These are phyloP conservation scores for Ploettnerulaceae sp. DNA, from an alignment of 2,329 filamentous ascomycete species.

Conservation along the genomic window DNA sequence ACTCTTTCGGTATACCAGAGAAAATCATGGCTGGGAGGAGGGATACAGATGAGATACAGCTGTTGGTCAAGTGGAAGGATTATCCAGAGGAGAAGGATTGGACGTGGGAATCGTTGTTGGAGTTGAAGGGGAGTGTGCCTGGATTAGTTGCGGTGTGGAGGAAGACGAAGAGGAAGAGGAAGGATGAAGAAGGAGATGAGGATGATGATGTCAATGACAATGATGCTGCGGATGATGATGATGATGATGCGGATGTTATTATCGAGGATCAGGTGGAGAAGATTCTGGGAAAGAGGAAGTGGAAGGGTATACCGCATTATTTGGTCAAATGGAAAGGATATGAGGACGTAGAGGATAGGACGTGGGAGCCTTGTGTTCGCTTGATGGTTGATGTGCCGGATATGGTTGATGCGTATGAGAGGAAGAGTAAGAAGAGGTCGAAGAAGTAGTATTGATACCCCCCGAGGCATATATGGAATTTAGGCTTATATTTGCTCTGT, in stretches of 20 bases:
- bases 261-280: too few relatives aligned
- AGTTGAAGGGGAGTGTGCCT: slow-evolving; percentile 11
- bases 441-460: slow-evolving; percentile 6
- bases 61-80: slow-evolving; percentile 21
- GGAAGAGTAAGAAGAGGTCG: not conserved
- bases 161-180: not conserved
- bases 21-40: slow-evolving; percentile 14
- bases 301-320: slow-evolving; percentile 15
- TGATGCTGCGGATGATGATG: too few relatives aligned
- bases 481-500: not conserved
- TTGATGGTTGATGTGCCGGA: slow-evolving; percentile 10
- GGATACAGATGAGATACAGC: slow-evolving; percentile 9
- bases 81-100: slow-evolving; percentile 19
- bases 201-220: slow-evolving; percentile 10
- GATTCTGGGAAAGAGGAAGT: slow-evolving; percentile 16
- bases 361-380: slow-evolving; percentile 22
- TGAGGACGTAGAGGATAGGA: slow-evolving; percentile 16
- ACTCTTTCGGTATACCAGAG: slow-evolving; percentile 4
- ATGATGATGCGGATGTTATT: too few relatives aligned
- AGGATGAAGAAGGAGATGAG: not conserved
- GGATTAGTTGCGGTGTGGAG: slow-evolving; percentile 16
- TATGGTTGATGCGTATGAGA: slow-evolving; percentile 4
- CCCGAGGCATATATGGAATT: not conserved
- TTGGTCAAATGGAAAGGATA: slow-evolving; percentile 23
- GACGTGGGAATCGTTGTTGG: slow-evolving; percentile 19